Evolutionary conservation across 441 rosid species (phyloP).

Genomic region (Gossypium schwendimanii): DNA sequence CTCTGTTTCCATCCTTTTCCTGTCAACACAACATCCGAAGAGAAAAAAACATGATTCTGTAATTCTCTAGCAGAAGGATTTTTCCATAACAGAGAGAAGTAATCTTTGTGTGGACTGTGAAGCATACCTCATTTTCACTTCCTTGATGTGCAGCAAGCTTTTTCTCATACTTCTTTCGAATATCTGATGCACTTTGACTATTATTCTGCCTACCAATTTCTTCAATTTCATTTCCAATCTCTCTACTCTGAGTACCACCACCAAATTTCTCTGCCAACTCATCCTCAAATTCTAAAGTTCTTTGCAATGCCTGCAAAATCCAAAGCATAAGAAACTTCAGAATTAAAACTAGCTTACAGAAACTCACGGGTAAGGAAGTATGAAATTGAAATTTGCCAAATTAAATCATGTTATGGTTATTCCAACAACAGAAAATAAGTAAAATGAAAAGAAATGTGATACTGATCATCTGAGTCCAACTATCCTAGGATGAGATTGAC

Average conservation of each 20-base stretch:
- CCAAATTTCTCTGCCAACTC: constrained; percentile 97
- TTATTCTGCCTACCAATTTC: constrained; percentile 71
- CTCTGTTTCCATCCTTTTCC: constrained; percentile 70
- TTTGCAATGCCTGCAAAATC: constrained; percentile 66
- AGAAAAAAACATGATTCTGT: constrained; percentile 2
- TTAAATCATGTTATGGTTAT: background rate
- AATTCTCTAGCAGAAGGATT: background rate
- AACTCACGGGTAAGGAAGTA: background rate
- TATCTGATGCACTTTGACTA: constrained; percentile 70
- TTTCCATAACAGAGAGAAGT: background rate
- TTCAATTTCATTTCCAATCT: constrained; percentile 70
- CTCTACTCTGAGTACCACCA: constrained; percentile 59
- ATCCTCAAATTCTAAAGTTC: constrained; percentile 95
- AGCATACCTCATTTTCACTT: constrained; percentile 50
- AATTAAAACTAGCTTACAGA: background rate
- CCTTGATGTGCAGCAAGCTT: constrained; percentile 86
- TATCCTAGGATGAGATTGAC: background rate
- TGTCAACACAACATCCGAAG: constrained; percentile 30
- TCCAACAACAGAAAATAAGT: constrained; percentile 1
- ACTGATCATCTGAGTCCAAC: background rate
- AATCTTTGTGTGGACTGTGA: constrained; percentile 3
- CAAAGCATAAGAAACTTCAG: constrained; percentile 22
- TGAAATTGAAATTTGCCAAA: background rate
- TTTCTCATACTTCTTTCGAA: constrained; percentile 89
- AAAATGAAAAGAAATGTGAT: background rate